Evolutionary conservation across 164 flowering plant species (phyloP), one percentile per base, ranked within the genome.

Genomic region (Vitis rotundifolia): DNA sequence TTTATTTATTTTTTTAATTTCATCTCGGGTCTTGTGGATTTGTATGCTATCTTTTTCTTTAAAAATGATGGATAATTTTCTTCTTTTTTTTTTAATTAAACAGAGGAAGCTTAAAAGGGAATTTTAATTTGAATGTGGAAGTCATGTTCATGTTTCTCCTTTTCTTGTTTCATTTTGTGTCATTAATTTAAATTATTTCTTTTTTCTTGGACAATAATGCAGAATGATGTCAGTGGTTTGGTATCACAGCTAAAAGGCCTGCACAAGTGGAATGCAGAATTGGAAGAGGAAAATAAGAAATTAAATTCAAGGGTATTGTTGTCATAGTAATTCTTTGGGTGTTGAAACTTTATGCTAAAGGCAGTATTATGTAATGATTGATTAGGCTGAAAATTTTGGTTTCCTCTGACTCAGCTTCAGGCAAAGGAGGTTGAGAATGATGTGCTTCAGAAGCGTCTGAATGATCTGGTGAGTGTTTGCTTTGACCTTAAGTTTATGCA

Each of bases 221-320:
- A 87, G 97, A 81, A 76, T 14, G 98, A 94, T 80, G 71, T 91
- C 37, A 69, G 82, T 75, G 87, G 86, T 61, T 78, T 94, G 69
- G 82, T 92, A 37, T 80, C 90, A 54, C 93, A 89, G 76, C 70
- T 92, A 37, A 81, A 82, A 70, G 89, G 86, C 22, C 69, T 90
- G 58, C 91, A 85, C 68, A 84, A 61, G 70, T 89, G 73, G 84
- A 91, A 90, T 75, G 71, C 71, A 0, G 89, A 86, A 63, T 71
- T 92, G 78, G 91, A 87, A 63, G 88, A 86, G 69, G 82, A 88
- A 31, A 94, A 91, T 75, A 84, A 64, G 64, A 78, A 37, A 44
- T 67, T 94, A 59, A 44, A 56, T 22, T 81, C 84, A 5, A 80
- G 75, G 97, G 98, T 91, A 75, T 13, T 62, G 3, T 18, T 12